These are phyloP conservation scores for Escallonia rubra DNA, from an alignment of 129 eudicot species.

Conservation along the genomic window DNA sequence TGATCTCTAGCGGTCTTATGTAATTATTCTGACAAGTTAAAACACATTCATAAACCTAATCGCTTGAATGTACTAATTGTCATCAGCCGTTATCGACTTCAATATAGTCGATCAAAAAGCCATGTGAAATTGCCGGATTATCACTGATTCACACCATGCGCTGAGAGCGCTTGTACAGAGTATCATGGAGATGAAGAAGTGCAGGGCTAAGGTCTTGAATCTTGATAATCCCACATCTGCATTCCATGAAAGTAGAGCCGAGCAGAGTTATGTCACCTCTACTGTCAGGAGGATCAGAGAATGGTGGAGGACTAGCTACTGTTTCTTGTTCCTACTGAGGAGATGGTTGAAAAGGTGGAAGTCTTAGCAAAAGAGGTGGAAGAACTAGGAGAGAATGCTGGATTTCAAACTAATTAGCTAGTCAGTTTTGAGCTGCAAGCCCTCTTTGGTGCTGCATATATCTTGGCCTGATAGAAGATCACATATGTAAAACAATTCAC, in stretches of 20 bases:
- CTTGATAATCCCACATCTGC: constrained; percentile 36
- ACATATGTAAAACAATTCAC: no score
- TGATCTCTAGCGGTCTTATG: neutral
- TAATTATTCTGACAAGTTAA: neutral
- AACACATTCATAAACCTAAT: neutral
- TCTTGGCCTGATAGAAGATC: no score
- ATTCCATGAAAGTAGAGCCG: constrained; percentile 42
- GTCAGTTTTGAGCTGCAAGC: constrained; percentile 3
- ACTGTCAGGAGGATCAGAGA: constrained; percentile 22
- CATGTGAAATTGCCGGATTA: constrained; percentile 40
- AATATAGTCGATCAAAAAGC: constrained; percentile 48
- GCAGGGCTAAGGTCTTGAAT: constrained; percentile 25
- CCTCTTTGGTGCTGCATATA: neutral
- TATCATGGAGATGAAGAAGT: constrained; percentile 52
- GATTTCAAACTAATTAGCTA: constrained; percentile 19
- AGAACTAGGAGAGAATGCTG: constrained; percentile 52
- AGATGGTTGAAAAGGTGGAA: constrained; percentile 56
- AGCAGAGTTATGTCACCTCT: constrained; percentile 21
- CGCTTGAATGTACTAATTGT: neutral
- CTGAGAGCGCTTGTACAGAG: constrained; percentile 64
- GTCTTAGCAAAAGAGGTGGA: constrained; percentile 55
- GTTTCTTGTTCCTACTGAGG: constrained; percentile 51
- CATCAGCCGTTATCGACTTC: constrained; percentile 39
- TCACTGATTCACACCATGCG: constrained; percentile 27
- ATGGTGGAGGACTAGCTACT: constrained; percentile 47